phyloP scores from a whole-genome alignment of 441 rosid genomes.

The Rhodomyrtus psidioides region DNA sequence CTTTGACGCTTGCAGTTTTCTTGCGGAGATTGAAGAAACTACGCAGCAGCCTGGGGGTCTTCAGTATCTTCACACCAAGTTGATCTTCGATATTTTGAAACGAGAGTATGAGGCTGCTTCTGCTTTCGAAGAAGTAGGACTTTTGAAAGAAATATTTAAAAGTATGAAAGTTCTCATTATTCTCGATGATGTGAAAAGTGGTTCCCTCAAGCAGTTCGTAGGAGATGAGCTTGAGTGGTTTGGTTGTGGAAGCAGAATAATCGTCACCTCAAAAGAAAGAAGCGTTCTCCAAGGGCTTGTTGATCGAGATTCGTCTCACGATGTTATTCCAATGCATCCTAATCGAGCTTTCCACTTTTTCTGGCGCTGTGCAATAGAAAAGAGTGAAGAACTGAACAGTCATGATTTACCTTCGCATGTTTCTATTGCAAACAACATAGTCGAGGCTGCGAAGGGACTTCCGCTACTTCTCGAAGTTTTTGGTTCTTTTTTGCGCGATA shows the following conservation, averaged over 20 bases:
- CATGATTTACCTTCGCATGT: background rate
- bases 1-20: background rate
- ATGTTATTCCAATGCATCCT: background rate
- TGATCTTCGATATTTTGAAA: background rate
- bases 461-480: background rate
- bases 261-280: background rate
- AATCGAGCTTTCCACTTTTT: background rate
- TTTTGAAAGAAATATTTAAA: background rate
- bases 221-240: background rate
- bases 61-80: background rate
- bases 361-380: background rate
- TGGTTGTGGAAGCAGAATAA: background rate
- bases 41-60: background rate
- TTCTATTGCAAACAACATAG: background rate
- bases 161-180: background rate
- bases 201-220: background rate
- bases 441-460: background rate
- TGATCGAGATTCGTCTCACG: rapidly evolving
- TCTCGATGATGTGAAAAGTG: background rate
- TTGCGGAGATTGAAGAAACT: background rate
- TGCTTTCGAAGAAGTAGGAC: background rate
- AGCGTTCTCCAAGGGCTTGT: background rate
- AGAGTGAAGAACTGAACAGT: background rate
- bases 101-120: background rate
- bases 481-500: background rate